Conservation (phyloP, 169 alveolate genomes). For the Cryptosporidium viatorum region DNA sequence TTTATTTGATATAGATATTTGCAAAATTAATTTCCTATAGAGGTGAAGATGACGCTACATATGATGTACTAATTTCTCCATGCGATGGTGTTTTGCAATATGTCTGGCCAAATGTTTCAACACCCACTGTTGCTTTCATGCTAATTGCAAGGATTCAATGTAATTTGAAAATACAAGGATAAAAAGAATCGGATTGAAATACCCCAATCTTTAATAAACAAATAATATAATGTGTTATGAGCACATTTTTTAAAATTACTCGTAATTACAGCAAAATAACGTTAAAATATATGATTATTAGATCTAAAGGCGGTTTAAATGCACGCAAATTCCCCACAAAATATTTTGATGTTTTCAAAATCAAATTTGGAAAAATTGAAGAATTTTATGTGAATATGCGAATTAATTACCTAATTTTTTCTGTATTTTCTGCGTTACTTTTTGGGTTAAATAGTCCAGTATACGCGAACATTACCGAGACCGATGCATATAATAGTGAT, state of each 20-base stretch:
- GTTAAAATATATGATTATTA: not conserved
- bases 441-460: slow-evolving; percentile 8
- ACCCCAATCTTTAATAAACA: not conserved
- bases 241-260: no score
- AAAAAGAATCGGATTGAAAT: not conserved
- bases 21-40: slow-evolving; percentile 1
- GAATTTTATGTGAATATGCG: not conserved
- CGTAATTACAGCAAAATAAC: not conserved
- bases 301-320: not conserved
- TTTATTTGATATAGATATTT: slow-evolving; percentile 18
- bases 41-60: not conserved
- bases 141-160: slow-evolving; percentile 68
- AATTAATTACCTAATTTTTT: slow-evolving; percentile 13
- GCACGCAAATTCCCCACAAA: not conserved
- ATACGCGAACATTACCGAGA: not conserved
- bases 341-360: not conserved
- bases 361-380: not conserved
- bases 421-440: not conserved
- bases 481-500: not conserved
- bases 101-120: slow-evolving; percentile 64
- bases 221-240: not conserved
- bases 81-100: slow-evolving; percentile 68
- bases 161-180: not conserved
- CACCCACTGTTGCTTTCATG: slow-evolving; percentile 63
- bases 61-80: slow-evolving; percentile 46